Evolutionary conservation across 2,329 filamentous ascomycete genomes (phyloP).

Genomic region (Rutstroemia sp.): DNA sequence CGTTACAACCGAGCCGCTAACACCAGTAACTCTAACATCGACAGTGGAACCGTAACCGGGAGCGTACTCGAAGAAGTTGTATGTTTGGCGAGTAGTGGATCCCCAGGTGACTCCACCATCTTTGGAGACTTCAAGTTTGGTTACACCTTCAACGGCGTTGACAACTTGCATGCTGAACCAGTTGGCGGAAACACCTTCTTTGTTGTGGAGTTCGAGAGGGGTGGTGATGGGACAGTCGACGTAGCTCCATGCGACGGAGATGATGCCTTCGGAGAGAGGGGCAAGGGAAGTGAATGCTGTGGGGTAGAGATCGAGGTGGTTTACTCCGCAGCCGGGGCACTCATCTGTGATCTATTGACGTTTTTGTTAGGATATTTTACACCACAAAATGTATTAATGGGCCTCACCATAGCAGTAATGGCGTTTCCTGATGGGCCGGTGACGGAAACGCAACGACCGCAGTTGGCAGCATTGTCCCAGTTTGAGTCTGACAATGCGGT

Average conservation of each 20-base stretch:
- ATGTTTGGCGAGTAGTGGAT: conserved; percentile 43
- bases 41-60: conserved; percentile 50
- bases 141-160: conserved; percentile 51
- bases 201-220: conserved; percentile 44
- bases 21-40: conserved; percentile 48
- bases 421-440: conserved; percentile 48
- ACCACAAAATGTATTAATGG: neutral
- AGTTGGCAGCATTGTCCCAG: conserved; percentile 49
- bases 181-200: conserved; percentile 41
- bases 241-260: conserved; percentile 42
- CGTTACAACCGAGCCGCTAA: conserved; percentile 41
- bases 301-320: conserved; percentile 49
- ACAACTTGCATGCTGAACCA: conserved; percentile 59
- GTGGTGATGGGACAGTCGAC: conserved; percentile 44
- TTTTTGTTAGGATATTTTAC: neutral
- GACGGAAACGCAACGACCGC: conserved; percentile 55
- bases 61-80: conserved; percentile 56
- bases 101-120: conserved; percentile 53
- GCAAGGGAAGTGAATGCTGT: conserved; percentile 43
- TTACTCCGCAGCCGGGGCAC: conserved; percentile 46
- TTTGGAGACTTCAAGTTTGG: conserved; percentile 51
- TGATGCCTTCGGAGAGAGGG: conserved; percentile 37
- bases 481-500: conserved; percentile 52
- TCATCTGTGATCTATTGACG: conserved; percentile 44
- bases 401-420: conserved; percentile 55